Conservation (phyloP, 345 rosid genomes). For the Alliaria petiolata region DNA sequence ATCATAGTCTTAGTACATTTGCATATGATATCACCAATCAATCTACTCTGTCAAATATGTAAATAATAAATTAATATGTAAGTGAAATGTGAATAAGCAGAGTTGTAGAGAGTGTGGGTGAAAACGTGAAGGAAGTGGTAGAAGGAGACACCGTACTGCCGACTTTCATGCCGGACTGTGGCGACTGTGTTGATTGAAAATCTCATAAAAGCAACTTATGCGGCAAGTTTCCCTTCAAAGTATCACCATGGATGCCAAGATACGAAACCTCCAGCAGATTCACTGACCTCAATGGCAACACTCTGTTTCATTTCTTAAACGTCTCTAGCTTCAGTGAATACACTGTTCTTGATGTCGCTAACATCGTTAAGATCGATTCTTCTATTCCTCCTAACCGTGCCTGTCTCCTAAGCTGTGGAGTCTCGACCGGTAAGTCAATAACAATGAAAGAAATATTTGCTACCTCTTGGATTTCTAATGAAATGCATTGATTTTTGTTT, state of each 20-base stretch:
- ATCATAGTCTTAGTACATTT: too few relatives aligned
- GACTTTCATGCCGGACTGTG: conserved; percentile 67
- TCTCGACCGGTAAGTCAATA: conserved; percentile 61
- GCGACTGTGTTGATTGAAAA: conserved; percentile 63
- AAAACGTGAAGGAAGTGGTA: conserved; percentile 48
- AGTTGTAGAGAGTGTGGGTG: conserved; percentile 84
- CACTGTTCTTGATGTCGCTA: conserved; percentile 67
- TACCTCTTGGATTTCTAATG: not conserved
- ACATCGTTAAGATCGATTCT: conserved; percentile 62
- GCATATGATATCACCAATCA: too few relatives aligned
- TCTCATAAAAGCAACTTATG: conserved; percentile 79
- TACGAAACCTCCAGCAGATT: conserved; percentile 60
- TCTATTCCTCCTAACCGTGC: conserved; percentile 65
- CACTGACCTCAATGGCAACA: conserved; percentile 65
- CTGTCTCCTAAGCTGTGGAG: conserved; percentile 85
- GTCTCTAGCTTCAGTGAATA: conserved; percentile 82
- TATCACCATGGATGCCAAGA: conserved; percentile 84
- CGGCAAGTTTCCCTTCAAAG: conserved; percentile 55
- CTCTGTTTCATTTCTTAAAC: conserved; percentile 59
- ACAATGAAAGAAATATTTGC: not conserved
- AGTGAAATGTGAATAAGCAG: conserved; percentile 31
- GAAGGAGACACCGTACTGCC: conserved; percentile 77
- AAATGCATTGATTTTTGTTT: not conserved
- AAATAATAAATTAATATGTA: not conserved
- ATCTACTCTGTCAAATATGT: too few relatives aligned